Percentiles rank a stretch among this genome's conserved stretches.
These are phyloP conservation scores for Cephalotrichum gorgonifer DNA, from an alignment of 2,329 filamentous ascomycete genomes.

Conservation along the genomic window DNA sequence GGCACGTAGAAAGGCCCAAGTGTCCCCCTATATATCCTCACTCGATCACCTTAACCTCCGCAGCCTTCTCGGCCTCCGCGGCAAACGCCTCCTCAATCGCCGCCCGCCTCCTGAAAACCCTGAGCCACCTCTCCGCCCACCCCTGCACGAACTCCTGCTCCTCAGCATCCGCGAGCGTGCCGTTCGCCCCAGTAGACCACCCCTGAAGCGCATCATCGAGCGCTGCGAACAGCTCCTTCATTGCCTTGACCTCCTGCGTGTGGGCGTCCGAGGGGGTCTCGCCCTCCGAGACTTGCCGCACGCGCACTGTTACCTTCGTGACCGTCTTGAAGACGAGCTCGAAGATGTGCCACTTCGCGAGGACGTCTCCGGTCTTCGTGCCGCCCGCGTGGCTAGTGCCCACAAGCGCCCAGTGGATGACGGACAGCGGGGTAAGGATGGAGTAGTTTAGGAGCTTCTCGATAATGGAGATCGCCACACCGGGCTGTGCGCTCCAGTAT, in stretches of 20 bases:
- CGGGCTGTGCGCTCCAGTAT: constrained; percentile 90
- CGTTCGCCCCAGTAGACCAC: constrained; percentile 64
- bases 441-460: constrained; percentile 97
- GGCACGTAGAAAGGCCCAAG: background rate
- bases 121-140: constrained; percentile 81
- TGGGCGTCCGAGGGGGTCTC: constrained; percentile 40
- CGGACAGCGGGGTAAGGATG: constrained; percentile 74
- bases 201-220: constrained; percentile 69
- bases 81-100: constrained; percentile 74
- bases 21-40: background rate
- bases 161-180: constrained; percentile 51
- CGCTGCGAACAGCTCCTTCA: constrained; percentile 68
- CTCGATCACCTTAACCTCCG: background rate
- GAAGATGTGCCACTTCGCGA: constrained; percentile 69
- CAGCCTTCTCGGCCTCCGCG: constrained; percentile 20
- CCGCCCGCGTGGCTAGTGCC: constrained; percentile 38
- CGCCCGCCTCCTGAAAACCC: constrained; percentile 71
- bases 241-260: constrained; percentile 54
- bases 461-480: constrained; percentile 82
- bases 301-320: constrained; percentile 77
- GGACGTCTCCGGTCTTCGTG: constrained; percentile 48
- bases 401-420: constrained; percentile 82
- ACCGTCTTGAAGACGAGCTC: constrained; percentile 87
- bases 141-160: constrained; percentile 32
- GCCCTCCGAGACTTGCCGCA: constrained; percentile 68